Evolutionary conservation across 1,139 yeast species (phyloP), one percentile per base, ranked within the genome.

Genomic region (Pichia sp.): DNA sequence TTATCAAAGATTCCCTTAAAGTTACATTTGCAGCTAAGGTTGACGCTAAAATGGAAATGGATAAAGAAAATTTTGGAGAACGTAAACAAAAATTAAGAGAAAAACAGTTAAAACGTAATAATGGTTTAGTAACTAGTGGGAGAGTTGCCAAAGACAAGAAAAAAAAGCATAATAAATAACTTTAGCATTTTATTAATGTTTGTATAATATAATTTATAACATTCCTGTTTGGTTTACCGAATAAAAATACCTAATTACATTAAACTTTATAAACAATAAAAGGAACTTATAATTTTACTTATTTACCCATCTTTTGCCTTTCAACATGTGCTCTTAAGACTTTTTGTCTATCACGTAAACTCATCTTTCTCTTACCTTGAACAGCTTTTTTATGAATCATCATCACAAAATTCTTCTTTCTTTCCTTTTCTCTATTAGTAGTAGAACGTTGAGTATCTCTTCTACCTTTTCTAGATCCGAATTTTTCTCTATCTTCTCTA

Each of bases 401-500:
- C 99, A 92, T 92, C 63, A 94, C 92, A 63, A 89, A 92, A 69
- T 92, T 94, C 96, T 92, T 92, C 89, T 87, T 87, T 65, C 97
- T 78, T 23, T 90, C 95, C 78, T 92, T 92, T 66, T 94, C 97
- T 67, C 80, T 81, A 67, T 92, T 92, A 16, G 99, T 94, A 22
- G 97, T 90, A 37, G 96, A 86, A 61, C 83, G 96, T 31, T 82
- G 76, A 9, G 56, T 52, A 38, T 82, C 92, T 65, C 89, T 78
- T 67, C 80, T 80, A 57, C 96, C 95, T 69, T 80, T 84, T 62
- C 82, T 79, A 20, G 96, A 84, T 30, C 97, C 96, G 59, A 81
- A 90, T 64, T 82, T 82, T 47, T 85, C 96, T 62, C 97, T 78
- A 50, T 82, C 98, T 60, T 89, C 96, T 63, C 89, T 82, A 48